Percentiles rank a stretch among this genome's conserved stretches.
phyloP scores from a whole-genome alignment of 1,284 basidiomycete species.

The Austroboletus niveus region DNA sequence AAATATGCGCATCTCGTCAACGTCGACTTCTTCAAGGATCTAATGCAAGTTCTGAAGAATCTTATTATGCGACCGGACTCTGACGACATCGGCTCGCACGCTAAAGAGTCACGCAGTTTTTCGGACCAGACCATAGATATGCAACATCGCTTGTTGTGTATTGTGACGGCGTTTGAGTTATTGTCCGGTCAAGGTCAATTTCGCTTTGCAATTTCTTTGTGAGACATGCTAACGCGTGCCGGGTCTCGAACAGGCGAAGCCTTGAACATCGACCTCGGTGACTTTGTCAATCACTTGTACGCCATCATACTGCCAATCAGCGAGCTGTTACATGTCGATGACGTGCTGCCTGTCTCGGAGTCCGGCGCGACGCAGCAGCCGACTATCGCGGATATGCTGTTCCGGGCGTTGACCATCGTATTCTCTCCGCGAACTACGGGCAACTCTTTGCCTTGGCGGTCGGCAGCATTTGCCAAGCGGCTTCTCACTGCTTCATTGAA shows the following conservation, averaged over 20 bases:
- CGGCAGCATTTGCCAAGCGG: conserved; percentile 91
- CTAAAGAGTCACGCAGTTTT: conserved; percentile 28
- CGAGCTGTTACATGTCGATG: conserved; percentile 51
- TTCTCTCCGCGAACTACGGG: conserved; percentile 69
- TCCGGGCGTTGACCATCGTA: conserved; percentile 78
- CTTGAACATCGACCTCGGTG: conserved; percentile 91
- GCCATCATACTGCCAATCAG: conserved; percentile 63
- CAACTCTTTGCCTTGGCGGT: conserved; percentile 69
- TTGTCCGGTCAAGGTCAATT: conserved; percentile 88
- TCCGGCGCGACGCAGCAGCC: conserved; percentile 31
- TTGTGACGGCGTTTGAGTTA: conserved; percentile 95
- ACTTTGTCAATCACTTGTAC: conserved; percentile 83
- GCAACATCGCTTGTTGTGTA: conserved; percentile 78
- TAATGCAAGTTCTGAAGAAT: conserved; percentile 83
- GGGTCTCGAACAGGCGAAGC: conserved; percentile 69
- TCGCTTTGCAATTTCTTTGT: conserved; percentile 5
- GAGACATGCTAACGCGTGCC: conserved; percentile 10
- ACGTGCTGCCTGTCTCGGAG: conserved; percentile 22
- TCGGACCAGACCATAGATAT: conserved; percentile 34
- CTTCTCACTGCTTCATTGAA: conserved; percentile 77
- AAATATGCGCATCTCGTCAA: conserved; percentile 97
- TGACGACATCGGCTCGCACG: conserved; percentile 44
- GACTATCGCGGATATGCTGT: conserved; percentile 72
- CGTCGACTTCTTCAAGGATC: conserved; percentile 97
- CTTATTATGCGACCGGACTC: conserved; percentile 57